Percentiles rank a stretch among this genome's conserved stretches.
Conservation (phyloP, 2,329 filamentous ascomycete species). For the Talaromyces sp. region DNA sequence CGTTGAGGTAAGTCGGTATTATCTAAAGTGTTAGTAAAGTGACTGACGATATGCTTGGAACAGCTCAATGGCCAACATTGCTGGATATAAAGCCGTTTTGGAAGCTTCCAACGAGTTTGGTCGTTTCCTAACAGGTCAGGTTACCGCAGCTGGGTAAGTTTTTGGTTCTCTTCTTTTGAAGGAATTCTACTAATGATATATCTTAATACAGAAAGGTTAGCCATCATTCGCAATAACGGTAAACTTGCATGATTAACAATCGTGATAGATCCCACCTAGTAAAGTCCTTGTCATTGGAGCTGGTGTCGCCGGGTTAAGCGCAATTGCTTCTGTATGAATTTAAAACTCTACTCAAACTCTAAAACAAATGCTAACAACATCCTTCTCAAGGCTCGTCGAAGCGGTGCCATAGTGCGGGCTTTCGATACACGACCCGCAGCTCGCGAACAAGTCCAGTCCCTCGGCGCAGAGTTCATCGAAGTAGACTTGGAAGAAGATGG, state of each 20-base stretch:
- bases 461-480: constrained; percentile 85
- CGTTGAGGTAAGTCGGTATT: constrained; percentile 45
- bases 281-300: constrained; percentile 88
- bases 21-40: background rate
- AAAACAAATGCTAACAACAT: background rate
- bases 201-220: constrained; percentile 18
- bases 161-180: background rate
- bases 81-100: constrained; percentile 84
- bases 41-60: background rate
- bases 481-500: constrained; percentile 81
- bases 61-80: constrained; percentile 91
- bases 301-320: constrained; percentile 80
- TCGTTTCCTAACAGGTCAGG: constrained; percentile 80
- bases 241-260: background rate
- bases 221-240: background rate
- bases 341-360: background rate
- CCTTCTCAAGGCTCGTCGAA: constrained; percentile 56
- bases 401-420: constrained; percentile 83
- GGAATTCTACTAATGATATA: constrained; percentile 4
- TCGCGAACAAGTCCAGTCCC: constrained; percentile 81
- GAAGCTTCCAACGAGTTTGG: constrained; percentile 88
- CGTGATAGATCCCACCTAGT: constrained; percentile 70
- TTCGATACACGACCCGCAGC: constrained; percentile 89
- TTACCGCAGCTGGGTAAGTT: constrained; percentile 70
- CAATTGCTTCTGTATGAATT: constrained; percentile 64